phyloP scores from a whole-genome alignment of 805 yeast genomes.

The Starmerella vaccinii region DNA sequence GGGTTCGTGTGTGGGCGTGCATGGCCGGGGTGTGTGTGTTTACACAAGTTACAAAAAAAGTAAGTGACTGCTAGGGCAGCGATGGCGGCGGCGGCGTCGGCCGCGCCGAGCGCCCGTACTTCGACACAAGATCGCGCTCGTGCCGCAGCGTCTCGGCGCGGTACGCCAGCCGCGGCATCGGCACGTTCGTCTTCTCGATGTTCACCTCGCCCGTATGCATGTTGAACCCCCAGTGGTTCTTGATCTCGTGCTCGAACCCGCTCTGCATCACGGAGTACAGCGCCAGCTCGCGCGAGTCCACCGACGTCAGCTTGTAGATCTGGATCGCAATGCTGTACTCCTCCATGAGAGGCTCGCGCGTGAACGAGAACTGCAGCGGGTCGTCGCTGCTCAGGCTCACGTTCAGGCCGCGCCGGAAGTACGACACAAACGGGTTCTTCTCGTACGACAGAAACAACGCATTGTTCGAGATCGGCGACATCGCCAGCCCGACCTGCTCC shows the following conservation, averaged over 20 bases:
- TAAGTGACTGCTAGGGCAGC: too few relatives aligned
- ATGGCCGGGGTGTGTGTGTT: too few relatives aligned
- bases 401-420: slow-evolving; percentile 86
- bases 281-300: slow-evolving; percentile 96
- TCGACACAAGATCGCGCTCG: slow-evolving; percentile 40
- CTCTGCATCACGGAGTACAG: slow-evolving; percentile 84
- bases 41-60: too few relatives aligned
- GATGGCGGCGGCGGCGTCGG: slow-evolving; percentile 2
- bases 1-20: too few relatives aligned
- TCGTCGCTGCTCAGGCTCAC: slow-evolving; percentile 95
- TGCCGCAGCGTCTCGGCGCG: slow-evolving; percentile 76
- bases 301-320: slow-evolving; percentile 84
- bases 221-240: slow-evolving; percentile 84
- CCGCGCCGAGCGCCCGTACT: slow-evolving; percentile 24
- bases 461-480: slow-evolving; percentile 96
- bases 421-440: slow-evolving; percentile 87
- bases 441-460: slow-evolving; percentile 93
- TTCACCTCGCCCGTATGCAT: slow-evolving; percentile 52
- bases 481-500: slow-evolving; percentile 94
- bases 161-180: slow-evolving; percentile 73
- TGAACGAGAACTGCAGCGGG: slow-evolving; percentile 93
- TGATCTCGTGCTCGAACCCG: slow-evolving; percentile 82
- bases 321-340: slow-evolving; percentile 98
- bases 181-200: slow-evolving; percentile 90
- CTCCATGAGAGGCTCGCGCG: slow-evolving; percentile 93